These are phyloP conservation scores for Parsonsia alboflavescens DNA, from an alignment of 257 asterid species.

Conservation along the genomic window DNA sequence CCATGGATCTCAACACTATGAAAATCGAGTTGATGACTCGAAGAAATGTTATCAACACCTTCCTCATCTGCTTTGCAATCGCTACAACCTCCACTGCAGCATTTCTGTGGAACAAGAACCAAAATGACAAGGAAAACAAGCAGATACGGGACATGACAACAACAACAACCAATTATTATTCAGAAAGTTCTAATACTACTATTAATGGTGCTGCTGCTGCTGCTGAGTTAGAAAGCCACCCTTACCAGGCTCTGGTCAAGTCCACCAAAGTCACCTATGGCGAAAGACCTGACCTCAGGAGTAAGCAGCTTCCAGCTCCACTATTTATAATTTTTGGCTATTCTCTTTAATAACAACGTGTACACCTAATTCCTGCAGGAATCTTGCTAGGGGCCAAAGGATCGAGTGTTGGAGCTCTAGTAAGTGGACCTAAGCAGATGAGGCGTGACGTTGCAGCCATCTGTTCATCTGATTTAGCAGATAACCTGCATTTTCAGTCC, in stretches of 20 bases:
- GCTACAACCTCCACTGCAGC: constrained; percentile 47
- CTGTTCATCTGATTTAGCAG: constrained; percentile 58
- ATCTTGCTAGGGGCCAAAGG: constrained; percentile 60
- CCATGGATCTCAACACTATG: constrained; percentile 60
- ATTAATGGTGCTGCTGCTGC: constrained; percentile 21
- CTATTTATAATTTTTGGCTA: too few species aligned
- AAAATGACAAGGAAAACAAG: constrained; percentile 46
- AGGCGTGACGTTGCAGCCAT: constrained; percentile 80
- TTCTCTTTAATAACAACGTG: too few species aligned
- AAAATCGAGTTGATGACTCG: constrained; percentile 50
- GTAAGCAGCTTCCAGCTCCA: constrained; percentile 36
- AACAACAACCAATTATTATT: constrained; percentile 12
- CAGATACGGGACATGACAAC: constrained; percentile 42
- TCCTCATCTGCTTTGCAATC: constrained; percentile 57
- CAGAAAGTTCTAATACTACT: background rate
- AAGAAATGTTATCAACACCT: constrained; percentile 54
- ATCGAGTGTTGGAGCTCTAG: constrained; percentile 62
- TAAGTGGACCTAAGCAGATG: constrained; percentile 79
- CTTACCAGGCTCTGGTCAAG: constrained; percentile 44
- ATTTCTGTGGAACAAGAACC: constrained; percentile 85
- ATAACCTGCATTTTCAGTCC: constrained; percentile 68
- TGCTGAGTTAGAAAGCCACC: constrained; percentile 75
- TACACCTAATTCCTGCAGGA: constrained; percentile 44
- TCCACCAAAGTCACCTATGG: constrained; percentile 67
- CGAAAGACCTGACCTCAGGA: constrained; percentile 67